phyloP scores from a whole-genome alignment of 2,329 filamentous ascomycete species.

The Claviceps arundinis region DNA sequence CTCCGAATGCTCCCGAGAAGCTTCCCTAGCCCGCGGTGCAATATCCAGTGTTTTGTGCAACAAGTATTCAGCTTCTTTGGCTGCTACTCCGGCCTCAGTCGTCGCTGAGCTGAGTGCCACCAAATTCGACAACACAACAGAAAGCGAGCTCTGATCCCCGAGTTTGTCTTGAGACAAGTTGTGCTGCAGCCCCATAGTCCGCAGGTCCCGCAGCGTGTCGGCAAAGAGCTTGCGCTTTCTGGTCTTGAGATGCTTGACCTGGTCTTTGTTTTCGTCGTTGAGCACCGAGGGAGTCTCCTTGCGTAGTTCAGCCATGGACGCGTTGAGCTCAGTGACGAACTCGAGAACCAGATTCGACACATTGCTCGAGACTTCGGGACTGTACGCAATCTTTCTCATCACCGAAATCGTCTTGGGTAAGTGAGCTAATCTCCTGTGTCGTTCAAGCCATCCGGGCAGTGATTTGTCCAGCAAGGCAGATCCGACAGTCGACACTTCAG shows the following conservation, averaged over 20 bases:
- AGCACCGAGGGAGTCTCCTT: slow-evolving; percentile 72
- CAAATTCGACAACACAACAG: slow-evolving; percentile 52
- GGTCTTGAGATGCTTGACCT: slow-evolving; percentile 78
- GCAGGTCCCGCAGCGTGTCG: slow-evolving; percentile 69
- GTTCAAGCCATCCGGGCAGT: slow-evolving; percentile 25
- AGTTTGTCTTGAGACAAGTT: slow-evolving; percentile 67
- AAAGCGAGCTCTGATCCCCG: slow-evolving; percentile 56
- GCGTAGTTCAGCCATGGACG: slow-evolving; percentile 58
- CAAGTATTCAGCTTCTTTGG: slow-evolving; percentile 47
- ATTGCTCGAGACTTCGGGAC: slow-evolving; percentile 38
- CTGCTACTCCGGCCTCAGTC: slow-evolving; percentile 10
- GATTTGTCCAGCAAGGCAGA: slow-evolving; percentile 11
- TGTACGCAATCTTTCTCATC: slow-evolving; percentile 53
- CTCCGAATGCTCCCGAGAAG: slow-evolving; percentile 61
- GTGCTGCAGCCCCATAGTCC: slow-evolving; percentile 78
- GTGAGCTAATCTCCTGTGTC: slow-evolving; percentile 57
- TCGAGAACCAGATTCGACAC: slow-evolving; percentile 46
- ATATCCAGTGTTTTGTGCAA: slow-evolving; percentile 71
- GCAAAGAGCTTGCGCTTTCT: slow-evolving; percentile 84
- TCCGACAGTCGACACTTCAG: slow-evolving; percentile 7
- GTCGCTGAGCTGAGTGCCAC: slow-evolving; percentile 24
- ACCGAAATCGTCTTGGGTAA: slow-evolving; percentile 54
- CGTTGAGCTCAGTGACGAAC: slow-evolving; percentile 56
- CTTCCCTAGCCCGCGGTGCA: slow-evolving; percentile 52
- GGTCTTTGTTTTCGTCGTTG: slow-evolving; percentile 74